Evolutionary conservation across 2,329 filamentous ascomycete genomes (phyloP), one percentile per base, ranked within the genome.

Genomic region (Venturia nashicola): DNA sequence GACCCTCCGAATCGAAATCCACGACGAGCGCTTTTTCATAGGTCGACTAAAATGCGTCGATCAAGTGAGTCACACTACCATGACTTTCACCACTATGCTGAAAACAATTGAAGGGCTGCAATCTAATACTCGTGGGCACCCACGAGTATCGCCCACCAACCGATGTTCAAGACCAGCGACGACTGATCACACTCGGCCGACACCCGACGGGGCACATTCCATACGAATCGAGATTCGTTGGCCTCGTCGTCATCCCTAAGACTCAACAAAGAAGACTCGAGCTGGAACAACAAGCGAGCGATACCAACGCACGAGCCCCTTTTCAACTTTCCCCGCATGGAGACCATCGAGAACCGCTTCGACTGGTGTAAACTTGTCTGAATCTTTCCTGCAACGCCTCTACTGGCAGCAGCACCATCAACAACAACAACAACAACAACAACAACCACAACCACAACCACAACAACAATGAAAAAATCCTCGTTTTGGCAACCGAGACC

Each of bases 21-120:
- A 86, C 5, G 93, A 97, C 73, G 85, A 84, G 18, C 89, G 94
- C 66, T 86, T 96, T 74, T 99, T 97, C 75, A 85, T 91, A 64
- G 94, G 94, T 23, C 82, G 86, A 67, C 89, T 99, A 77, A 97
- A 95, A 76, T 99, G 94, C 78, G 97, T 92, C 39, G 94, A 99
- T 78, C 86, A 88, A 65, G 91, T 95, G 77, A 61, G 83, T 80
- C 18, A 42, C 14, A 5, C 5, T 42, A 12, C 14, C 40, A 42
- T 42, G 11, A 20, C 39, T 44, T 64, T 65, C 51, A 66, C 71
- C 62, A 70, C 64, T 66, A 55, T 27, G 5, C 46, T 51, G 46
- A 51, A 4, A 40, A 51, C 6, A 69, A 27, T 27, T 27, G 27
- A 27, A 96, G 91, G 89, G 96, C 67, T 85, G 84, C 70, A 97